Base-by-base conservation (phyloP, 2,329 filamentous ascomycete species). In the Colletotrichum destructivum region DNA sequence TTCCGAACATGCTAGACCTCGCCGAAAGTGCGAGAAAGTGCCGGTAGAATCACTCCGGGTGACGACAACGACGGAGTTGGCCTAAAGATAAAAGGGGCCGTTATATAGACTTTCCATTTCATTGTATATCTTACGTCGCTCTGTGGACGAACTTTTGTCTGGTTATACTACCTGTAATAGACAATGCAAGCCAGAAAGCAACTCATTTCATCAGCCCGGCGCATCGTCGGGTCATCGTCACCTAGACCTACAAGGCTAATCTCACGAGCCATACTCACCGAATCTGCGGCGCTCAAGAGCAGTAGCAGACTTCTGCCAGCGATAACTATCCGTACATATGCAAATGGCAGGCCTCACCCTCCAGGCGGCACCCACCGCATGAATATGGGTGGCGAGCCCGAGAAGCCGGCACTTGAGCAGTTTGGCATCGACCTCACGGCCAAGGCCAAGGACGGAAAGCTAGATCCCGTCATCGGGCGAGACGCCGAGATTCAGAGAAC, bases 381-480 rank as follows among this genome's bases (percentile, higher is more conserved):
- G 95, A 91, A 98, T 79, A 83, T 98, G 80, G 90, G 94, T 66
- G 90, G 86, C 38, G 89, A 89, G 76, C 88, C 89, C 55, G 87
- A 98, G 82, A 98, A 98, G 82, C 87, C 95, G 2, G 95, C 96
- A 0, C 84, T 98, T 62, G 96, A 98, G 81, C 90, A 97, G 81
- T 99, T 92, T 78, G 96, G 96, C 69, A 87, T 98, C 72, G 96
- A 99, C 80, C 86, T 99, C 64, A 98, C 96, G 2, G 93, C 90
- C 15, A 90, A 90, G 77, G 96, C 96, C 23, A 93, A 89, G 80
- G 92, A 93, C 60, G 96, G 96, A 51, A 98, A 98, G 79, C 88
- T 99, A 4, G 96, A 99, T 78, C 96, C 96, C 0, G 96, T 98
- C 16, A 98, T 99, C 78, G 96, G 96, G 23, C 89, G 96, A 80